These are phyloP conservation scores for Coemansia sp. DNA, from an alignment of 192 early-diverging fungal species.

Conservation along the genomic window DNA sequence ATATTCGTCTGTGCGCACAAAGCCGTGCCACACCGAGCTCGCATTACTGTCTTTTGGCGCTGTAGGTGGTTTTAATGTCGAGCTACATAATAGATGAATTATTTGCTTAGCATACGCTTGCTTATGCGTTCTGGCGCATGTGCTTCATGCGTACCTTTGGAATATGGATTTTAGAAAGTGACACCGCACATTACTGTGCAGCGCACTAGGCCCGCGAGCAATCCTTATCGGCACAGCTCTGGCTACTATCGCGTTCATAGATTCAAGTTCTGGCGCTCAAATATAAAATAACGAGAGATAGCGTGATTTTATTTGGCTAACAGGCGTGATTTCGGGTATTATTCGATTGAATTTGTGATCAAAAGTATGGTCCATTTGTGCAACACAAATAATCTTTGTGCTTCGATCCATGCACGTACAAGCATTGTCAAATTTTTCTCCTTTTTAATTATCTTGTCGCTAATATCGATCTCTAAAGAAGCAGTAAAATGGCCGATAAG, in stretches of 20 bases:
- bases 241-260: background rate
- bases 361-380: background rate
- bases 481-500: conserved; percentile 59
- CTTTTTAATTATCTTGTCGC: background rate
- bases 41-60: background rate
- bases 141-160: background rate
- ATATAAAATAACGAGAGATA: background rate
- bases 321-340: background rate
- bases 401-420: background rate
- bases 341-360: background rate
- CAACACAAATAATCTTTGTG: background rate
- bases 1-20: conserved; percentile 36
- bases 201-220: background rate
- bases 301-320: background rate
- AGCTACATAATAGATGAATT: background rate
- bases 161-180: conserved; percentile 7
- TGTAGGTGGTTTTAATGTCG: background rate
- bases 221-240: background rate
- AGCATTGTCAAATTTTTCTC: background rate
- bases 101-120: background rate
- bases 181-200: background rate
- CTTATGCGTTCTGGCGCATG: background rate
- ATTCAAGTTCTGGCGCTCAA: background rate
- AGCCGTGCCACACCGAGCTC: conserved; percentile 24
- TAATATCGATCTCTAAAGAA: background rate